Conservation (phyloP, 805 yeast species). For the Saccharomyces mikatae region DNA sequence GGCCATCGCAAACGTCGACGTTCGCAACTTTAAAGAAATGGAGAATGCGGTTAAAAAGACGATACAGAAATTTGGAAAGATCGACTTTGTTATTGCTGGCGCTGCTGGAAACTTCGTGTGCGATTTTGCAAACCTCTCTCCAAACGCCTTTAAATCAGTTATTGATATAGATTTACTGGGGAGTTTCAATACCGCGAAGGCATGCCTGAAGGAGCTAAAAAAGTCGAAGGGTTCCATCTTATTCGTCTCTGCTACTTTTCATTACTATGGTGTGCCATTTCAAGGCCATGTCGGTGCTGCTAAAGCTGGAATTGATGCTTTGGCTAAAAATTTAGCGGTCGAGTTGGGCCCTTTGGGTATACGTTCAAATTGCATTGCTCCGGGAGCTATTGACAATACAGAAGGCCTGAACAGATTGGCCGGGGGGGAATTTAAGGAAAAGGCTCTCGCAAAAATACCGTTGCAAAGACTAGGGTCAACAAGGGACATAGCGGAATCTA, state of each 20-base stretch:
- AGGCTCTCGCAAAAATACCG: constrained; percentile 40
- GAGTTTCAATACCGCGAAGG: constrained; percentile 83
- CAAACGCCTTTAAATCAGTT: constrained; percentile 86
- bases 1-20: constrained; percentile 70
- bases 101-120: constrained; percentile 92
- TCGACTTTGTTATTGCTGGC: constrained; percentile 86
- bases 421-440: constrained; percentile 33
- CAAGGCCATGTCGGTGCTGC: constrained; percentile 92
- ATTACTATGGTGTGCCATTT: constrained; percentile 80
- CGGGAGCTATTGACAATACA: constrained; percentile 82
- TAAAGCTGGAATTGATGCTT: constrained; percentile 89
- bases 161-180: constrained; percentile 83
- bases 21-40: constrained; percentile 57
- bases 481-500: constrained; percentile 78
- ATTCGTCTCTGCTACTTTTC: constrained; percentile 84
- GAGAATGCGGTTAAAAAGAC: constrained; percentile 57
- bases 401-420: constrained; percentile 73
- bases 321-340: constrained; percentile 75
- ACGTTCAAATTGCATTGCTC: constrained; percentile 78
- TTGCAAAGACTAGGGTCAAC: constrained; percentile 62
- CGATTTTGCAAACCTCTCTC: constrained; percentile 66
- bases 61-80: constrained; percentile 60
- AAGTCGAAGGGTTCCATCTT: constrained; percentile 62
- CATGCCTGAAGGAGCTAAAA: constrained; percentile 57
- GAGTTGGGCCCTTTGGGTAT: constrained; percentile 89